Base-by-base conservation (phyloP, 192 early-diverging fungal species). In the Ambispora gerdemannii region DNA sequence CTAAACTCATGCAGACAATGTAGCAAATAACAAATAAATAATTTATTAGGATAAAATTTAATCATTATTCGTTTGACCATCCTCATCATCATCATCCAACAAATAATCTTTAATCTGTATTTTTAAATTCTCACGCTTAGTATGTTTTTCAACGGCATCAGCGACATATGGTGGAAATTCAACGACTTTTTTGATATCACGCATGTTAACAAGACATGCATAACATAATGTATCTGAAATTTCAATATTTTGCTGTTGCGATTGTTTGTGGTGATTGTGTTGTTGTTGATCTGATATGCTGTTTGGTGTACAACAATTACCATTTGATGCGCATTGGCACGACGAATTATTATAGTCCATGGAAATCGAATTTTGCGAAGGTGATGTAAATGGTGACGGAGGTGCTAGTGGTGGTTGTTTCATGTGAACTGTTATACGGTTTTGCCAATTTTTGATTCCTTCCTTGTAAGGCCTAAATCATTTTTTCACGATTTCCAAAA, bases 101-200 rank as follows among this genome's bases (percentile, higher is more conserved):
- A 91, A 72, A 72, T 86, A 91, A 31, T 85, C 82, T 71, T 89
- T 77, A 36, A 91, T 86, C 55, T 86, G 87, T 27, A 75, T 78
- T 55, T 81, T 83, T 17, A 91, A 70, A 27, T 74, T 74, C 36
- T 86, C 80, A 13, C 76, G 75, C 51, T 72, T 74, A 50, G 74
- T 77, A 19, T 22, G 15, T 30, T 76, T 43, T 32, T 77, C 15
- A 13, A 81, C 65, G 0, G 36, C 70, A 62, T 82, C 76, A 30
- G 74, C 76, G 0, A 82, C 81, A 63, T 79, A 79, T 10, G 80
- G 79, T 6, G 84, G 79, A 10, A 77, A 28, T 27, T 76, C 78
- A 63, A 82, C 77, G 3, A 55, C 49, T 8, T 60, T 52, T 32
- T 47, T 30, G 19, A 80, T 55, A 66, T 86, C 83, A 10, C 78